These are phyloP conservation scores for Alternaria panax DNA, from an alignment of 2,329 filamentous ascomycete species.

Conservation along the genomic window DNA sequence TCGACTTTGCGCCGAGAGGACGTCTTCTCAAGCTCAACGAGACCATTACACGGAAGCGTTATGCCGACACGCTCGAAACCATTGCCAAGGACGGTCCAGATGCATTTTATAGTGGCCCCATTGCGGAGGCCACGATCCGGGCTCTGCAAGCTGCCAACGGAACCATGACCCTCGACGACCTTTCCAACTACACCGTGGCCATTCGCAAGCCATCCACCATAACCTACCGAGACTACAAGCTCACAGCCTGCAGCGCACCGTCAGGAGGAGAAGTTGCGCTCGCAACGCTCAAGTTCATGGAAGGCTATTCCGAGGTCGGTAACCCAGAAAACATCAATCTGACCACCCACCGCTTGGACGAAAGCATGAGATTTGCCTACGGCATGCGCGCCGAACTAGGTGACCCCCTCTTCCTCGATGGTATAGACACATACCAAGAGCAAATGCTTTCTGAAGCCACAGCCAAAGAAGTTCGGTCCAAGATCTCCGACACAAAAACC, in stretches of 20 bases:
- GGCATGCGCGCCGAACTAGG: slow-evolving; percentile 78
- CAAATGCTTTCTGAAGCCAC: slow-evolving; percentile 69
- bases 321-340: slow-evolving; percentile 66
- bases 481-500: slow-evolving; percentile 76
- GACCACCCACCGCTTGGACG: slow-evolving; percentile 81
- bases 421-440: slow-evolving; percentile 69
- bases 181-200: slow-evolving; percentile 74
- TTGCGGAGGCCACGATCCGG: slow-evolving; percentile 76
- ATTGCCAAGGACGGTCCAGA: slow-evolving; percentile 77
- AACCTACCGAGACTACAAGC: slow-evolving; percentile 68
- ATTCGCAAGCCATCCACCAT: slow-evolving; percentile 66
- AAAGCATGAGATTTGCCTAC: slow-evolving; percentile 90
- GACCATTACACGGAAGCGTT: slow-evolving; percentile 79
- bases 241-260: slow-evolving; percentile 75
- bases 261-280: slow-evolving; percentile 79
- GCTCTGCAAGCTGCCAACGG: slow-evolving; percentile 74
- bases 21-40: slow-evolving; percentile 75
- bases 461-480: slow-evolving; percentile 66
- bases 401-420: slow-evolving; percentile 77
- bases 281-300: slow-evolving; percentile 80
- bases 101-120: slow-evolving; percentile 75
- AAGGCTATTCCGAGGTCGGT: slow-evolving; percentile 74
- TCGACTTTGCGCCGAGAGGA: slow-evolving; percentile 88
- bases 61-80: slow-evolving; percentile 78
- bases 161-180: slow-evolving; percentile 83